Conservation (phyloP, 2,329 filamentous ascomycete genomes). For the Talaromyces atroroseus region DNA sequence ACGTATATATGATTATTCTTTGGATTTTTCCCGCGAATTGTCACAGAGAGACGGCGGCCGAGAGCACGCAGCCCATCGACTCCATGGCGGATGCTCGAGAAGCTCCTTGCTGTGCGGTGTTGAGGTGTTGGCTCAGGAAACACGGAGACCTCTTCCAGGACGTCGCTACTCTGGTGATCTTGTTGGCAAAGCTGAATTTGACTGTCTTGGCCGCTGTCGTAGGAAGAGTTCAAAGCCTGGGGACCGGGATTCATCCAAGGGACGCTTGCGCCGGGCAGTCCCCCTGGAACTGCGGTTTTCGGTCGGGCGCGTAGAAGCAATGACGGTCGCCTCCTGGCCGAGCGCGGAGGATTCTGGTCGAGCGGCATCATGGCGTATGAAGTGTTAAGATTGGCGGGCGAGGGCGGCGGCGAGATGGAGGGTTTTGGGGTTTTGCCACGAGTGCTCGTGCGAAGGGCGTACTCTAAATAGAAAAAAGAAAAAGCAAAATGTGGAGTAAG, state of each 20-base stretch:
- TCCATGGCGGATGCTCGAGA: conserved; percentile 38
- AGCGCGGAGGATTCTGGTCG: conserved; percentile 22
- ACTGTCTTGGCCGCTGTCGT: conserved; percentile 7
- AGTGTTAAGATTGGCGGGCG: background rate
- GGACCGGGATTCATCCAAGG: conserved; percentile 12
- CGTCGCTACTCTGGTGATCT: conserved; percentile 21
- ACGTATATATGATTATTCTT: conserved; percentile 22
- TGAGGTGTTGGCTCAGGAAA: conserved; percentile 28
- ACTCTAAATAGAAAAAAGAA: conserved; percentile 10
- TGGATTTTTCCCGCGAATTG: conserved; percentile 34
- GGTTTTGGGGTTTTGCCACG: conserved; percentile 1
- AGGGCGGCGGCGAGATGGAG: background rate
- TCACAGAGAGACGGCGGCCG: conserved; percentile 37
- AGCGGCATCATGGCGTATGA: conserved; percentile 6
- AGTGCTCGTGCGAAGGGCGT: conserved; percentile 10
- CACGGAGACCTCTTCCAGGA: conserved; percentile 28
- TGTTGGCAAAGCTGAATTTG: conserved; percentile 19
- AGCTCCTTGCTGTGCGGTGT: conserved; percentile 36
- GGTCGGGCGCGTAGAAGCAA: conserved; percentile 34
- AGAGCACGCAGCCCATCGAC: conserved; percentile 37
- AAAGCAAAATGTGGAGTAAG: conserved; percentile 2
- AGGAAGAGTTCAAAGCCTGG: conserved; percentile 9
- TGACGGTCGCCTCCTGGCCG: conserved; percentile 34
- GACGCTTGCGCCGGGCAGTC: conserved; percentile 3
- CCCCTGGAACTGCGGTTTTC: conserved; percentile 27